Base-by-base conservation (phyloP, 371 early-diverging fungal genomes). In the Actinomucor elegans region DNA sequence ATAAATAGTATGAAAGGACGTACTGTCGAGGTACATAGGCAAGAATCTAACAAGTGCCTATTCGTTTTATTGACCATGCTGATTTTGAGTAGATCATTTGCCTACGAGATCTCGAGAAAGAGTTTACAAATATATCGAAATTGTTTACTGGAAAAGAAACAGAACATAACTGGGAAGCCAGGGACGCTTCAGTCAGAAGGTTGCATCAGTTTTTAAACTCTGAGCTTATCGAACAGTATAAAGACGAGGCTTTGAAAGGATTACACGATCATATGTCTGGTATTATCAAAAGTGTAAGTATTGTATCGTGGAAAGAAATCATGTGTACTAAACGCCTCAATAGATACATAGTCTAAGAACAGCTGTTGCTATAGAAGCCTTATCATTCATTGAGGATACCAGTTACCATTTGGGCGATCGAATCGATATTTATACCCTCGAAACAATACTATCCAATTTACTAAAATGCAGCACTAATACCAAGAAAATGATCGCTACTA, bases 321-420 rank as follows among this genome's bases (percentile, higher is more conserved):
- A 34, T 34, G 17, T 20, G 14, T 12, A 29, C 4, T 18, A 32
- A 6, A 2, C 11, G 12, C 24, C 11, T n/a, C 17, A 26, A 3
- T 37, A 74, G 75, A 54, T 66, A 3, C 58, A 62, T 9, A 74
- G 75, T 32, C n/a, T 75, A 45, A 37, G 75, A 34, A 69, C 67
- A 2, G 48, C 63, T 2, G 45, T 69, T 24, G 64, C 69, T 9
- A 32, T 61, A 9, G 60, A 50, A 36, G 67, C 48, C 0, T 38
- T 75, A 18, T 43, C 45, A 14, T 9, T 69, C 3, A 57, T 69
- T 14, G 31, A 24, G 7, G 65, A 66, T 32, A 45, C 69, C 24
- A 59, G 64, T 5, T 35, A 14, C 4, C 21, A 20, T 11, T 10
- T 71, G 3, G 71, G 71, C 6, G 15, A 48, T 3, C 17, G 46